A percentile compares a stretch with the other conserved stretches of the same genome.
Evolutionary conservation across 805 yeast genomes (phyloP).

Genomic region (Vanderwaltozyma tropicalis): DNA sequence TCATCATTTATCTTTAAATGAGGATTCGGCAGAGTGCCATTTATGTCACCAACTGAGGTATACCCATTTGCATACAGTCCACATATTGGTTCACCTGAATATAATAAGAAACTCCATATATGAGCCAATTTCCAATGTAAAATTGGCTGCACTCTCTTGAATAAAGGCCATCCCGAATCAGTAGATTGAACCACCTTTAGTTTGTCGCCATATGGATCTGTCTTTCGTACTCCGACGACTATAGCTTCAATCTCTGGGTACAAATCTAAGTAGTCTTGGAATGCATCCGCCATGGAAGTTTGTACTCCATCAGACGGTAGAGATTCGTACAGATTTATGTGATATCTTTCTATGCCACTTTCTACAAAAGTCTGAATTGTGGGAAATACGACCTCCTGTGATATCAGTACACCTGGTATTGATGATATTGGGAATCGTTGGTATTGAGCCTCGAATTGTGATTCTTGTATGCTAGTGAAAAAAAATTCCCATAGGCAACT

Average conservation of each 20-base stretch:
- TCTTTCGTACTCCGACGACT: constrained; percentile 77
- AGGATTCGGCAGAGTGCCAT: constrained; percentile 67
- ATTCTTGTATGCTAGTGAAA: constrained; percentile 8
- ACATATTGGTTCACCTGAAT: constrained; percentile 55
- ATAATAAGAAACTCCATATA: constrained; percentile 73
- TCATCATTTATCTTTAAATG: constrained; percentile 26
- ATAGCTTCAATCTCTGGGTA: constrained; percentile 55
- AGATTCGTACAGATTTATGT: constrained; percentile 37
- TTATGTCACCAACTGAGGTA: constrained; percentile 80
- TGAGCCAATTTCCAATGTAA: constrained; percentile 78
- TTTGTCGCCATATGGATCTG: constrained; percentile 72
- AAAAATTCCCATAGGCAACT: constrained; percentile 38
- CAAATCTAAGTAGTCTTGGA: constrained; percentile 46
- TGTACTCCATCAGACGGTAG: constrained; percentile 13
- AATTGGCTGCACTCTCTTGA: constrained; percentile 78
- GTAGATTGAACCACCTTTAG: constrained; percentile 59
- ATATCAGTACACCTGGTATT: constrained; percentile 55
- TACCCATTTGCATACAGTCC: constrained; percentile 71
- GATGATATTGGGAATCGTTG: constrained; percentile 13
- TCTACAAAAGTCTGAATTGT: constrained; percentile 60
- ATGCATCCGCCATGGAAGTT: constrained; percentile 55
- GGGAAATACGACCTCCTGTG: constrained; percentile 63
- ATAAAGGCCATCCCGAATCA: constrained; percentile 86
- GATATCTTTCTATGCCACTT: constrained; percentile 42
- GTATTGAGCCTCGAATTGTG: constrained; percentile 13